Percentiles rank a stretch among this genome's conserved stretches.
Evolutionary conservation across 139 green algal species (phyloP).

Genomic region (Astrephomene gubernaculifera): DNA sequence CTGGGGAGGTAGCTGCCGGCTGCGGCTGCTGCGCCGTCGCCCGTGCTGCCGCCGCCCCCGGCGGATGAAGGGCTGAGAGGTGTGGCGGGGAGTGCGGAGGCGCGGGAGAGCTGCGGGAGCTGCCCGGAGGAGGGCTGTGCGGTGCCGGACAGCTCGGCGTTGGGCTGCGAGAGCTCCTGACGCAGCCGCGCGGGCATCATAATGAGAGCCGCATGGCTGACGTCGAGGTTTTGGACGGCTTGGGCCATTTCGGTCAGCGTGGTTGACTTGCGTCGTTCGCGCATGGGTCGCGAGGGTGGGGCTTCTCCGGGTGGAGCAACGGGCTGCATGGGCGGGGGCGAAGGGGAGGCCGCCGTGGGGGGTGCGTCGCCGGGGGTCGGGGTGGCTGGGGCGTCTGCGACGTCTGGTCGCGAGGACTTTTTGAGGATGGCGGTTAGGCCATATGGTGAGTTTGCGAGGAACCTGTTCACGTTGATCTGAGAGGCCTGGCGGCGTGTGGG

Average conservation of each 20-base stretch:
- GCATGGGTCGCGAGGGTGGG: neutral
- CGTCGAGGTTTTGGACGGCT: neutral
- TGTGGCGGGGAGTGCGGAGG: neutral
- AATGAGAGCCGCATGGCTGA: conserved; percentile 17
- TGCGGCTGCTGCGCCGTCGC: too few relatives aligned
- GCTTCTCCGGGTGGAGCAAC: neutral
- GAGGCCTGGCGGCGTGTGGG: neutral
- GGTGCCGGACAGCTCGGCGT: neutral
- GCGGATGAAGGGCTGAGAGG: neutral
- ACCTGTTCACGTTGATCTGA: conserved; percentile 18
- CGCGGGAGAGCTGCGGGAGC: neutral
- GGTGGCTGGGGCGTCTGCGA: neutral
- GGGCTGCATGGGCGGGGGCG: neutral
- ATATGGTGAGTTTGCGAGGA: neutral
- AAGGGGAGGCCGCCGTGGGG: too few relatives aligned
- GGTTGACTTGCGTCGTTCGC: conserved; percentile 20
- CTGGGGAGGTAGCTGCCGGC: neutral
- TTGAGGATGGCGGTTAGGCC: conserved; percentile 15
- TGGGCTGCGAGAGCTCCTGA: neutral
- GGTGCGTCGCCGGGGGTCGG: too few relatives aligned
- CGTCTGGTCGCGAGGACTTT: neutral
- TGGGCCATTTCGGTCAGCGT: neutral
- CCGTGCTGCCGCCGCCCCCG: too few relatives aligned
- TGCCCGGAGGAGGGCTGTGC: neutral
- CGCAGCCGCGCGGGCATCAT: conserved; percentile 22